A percentile compares a stretch with the other conserved stretches of the same genome.
Conservation (phyloP, 2,329 filamentous ascomycete genomes). For the Colletotrichum sp. region DNA sequence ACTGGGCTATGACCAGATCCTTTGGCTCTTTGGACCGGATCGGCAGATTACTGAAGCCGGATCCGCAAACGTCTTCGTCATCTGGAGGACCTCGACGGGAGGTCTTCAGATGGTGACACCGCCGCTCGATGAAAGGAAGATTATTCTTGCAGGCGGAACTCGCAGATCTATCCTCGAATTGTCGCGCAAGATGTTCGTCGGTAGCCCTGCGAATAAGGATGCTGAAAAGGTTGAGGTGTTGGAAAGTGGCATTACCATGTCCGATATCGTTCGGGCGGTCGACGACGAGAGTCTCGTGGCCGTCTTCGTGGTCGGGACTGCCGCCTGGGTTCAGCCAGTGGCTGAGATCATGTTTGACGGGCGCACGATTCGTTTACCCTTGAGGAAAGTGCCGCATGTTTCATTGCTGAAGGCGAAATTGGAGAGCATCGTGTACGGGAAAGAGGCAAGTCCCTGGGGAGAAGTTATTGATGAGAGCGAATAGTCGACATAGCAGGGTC, state of each 20-base stretch:
- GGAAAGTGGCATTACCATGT: constrained; percentile 82
- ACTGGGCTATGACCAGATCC: constrained; percentile 15
- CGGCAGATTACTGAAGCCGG: constrained; percentile 5
- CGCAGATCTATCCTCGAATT: not conserved
- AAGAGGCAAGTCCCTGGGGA: not conserved
- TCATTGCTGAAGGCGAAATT: not conserved
- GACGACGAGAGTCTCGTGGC: constrained; percentile 80
- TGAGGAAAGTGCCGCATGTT: constrained; percentile 42
- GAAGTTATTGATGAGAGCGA: not conserved
- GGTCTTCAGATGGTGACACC: not conserved
- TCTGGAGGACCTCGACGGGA: not conserved
- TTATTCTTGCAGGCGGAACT: not conserved
- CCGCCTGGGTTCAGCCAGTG: constrained; percentile 56
- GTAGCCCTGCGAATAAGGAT: constrained; percentile 35
- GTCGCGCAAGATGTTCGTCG: not conserved
- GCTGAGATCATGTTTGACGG: constrained; percentile 69
- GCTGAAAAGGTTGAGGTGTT: constrained; percentile 69
- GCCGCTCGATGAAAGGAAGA: not conserved
- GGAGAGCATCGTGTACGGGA: not conserved
- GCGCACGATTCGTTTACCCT: constrained; percentile 57
- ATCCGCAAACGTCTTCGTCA: constrained; percentile 2
- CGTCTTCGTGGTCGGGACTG: constrained; percentile 86
- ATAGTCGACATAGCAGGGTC: not conserved
- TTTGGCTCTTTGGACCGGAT: constrained; percentile 15
- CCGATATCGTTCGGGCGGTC: constrained; percentile 73